phyloP scores from a whole-genome alignment of 192 early-diverging fungal genomes.

The Funneliformis mosseae region DNA sequence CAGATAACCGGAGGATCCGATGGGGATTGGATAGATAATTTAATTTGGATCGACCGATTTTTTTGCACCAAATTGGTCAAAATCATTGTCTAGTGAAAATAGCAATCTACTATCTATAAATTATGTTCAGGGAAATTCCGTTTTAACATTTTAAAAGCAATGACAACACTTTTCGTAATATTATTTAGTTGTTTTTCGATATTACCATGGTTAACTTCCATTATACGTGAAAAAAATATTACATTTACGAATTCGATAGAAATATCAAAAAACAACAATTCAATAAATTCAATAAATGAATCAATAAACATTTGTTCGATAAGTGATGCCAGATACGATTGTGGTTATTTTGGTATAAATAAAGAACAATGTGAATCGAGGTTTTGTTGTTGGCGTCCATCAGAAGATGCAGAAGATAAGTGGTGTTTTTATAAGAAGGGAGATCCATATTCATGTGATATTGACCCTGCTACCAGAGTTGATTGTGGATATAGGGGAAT shows the following conservation, averaged over 20 bases:
- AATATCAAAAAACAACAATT: not conserved
- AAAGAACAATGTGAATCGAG: not conserved
- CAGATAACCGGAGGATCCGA: no score
- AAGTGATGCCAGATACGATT: not conserved
- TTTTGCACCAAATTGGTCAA: no score
- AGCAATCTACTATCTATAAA: no score
- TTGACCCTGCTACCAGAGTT: not conserved
- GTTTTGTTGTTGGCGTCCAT: conserved; percentile 5
- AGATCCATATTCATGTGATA: not conserved
- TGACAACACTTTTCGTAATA: not conserved
- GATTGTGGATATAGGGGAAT: conserved; percentile 9
- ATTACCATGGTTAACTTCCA: not conserved
- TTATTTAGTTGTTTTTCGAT: not conserved
- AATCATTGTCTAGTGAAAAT: no score
- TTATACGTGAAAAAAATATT: not conserved
- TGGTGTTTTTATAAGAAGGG: conserved; percentile 21
- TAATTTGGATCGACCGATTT: no score
- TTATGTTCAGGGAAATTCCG: no score
- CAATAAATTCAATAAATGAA: not conserved
- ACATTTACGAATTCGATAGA: not conserved
- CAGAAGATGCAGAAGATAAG: not conserved
- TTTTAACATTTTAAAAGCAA: not conserved
- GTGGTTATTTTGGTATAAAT: conserved; percentile 21
- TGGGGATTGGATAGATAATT: no score
- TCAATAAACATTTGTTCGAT: conserved; percentile 3